These are phyloP conservation scores for Syzygium syzygioides DNA, from an alignment of 441 rosid genomes.

Conservation along the genomic window DNA sequence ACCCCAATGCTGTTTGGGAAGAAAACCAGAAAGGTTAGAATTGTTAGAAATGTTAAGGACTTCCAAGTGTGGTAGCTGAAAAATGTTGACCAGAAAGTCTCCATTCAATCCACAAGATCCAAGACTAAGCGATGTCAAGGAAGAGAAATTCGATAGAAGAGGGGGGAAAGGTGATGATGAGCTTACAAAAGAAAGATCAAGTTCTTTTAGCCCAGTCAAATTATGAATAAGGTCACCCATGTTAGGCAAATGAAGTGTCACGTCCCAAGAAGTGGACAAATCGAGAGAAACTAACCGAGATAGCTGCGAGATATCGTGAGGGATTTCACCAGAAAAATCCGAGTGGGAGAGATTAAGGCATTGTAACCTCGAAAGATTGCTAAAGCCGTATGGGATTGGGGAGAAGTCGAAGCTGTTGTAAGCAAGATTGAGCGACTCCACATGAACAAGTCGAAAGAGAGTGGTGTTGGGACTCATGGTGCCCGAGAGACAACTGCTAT, in stretches of 20 bases:
- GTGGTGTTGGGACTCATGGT: constrained; percentile 1
- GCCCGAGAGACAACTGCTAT: constrained; percentile 7
- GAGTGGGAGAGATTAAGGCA: not conserved
- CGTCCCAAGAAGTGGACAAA: not conserved
- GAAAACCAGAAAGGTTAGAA: too few species aligned
- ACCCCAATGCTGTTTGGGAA: too few species aligned
- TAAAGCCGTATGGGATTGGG: not conserved
- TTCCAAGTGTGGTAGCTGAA: too few species aligned
- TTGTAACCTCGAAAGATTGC: not conserved
- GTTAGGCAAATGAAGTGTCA: not conserved
- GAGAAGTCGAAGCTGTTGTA: constrained; percentile 7
- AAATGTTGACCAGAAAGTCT: too few species aligned
- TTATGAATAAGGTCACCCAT: not conserved
- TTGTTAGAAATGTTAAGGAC: too few species aligned
- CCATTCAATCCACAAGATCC: too few species aligned
- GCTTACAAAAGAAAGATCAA: fast-evolving
- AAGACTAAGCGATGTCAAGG: not conserved
- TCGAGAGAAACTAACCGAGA: constrained; percentile 12
- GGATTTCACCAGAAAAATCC: not conserved
- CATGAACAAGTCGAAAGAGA: constrained; percentile 2
- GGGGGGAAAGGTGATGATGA: not conserved
- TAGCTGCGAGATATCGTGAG: not conserved
- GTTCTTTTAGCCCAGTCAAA: constrained; percentile 9
- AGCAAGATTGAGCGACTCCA: constrained; percentile 9
- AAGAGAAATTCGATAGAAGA: not conserved